A percentile compares a stretch with the other conserved stretches of the same genome.
Conservation (phyloP, 768 basidiomycete genomes). For the Lentinula raphanica region DNA sequence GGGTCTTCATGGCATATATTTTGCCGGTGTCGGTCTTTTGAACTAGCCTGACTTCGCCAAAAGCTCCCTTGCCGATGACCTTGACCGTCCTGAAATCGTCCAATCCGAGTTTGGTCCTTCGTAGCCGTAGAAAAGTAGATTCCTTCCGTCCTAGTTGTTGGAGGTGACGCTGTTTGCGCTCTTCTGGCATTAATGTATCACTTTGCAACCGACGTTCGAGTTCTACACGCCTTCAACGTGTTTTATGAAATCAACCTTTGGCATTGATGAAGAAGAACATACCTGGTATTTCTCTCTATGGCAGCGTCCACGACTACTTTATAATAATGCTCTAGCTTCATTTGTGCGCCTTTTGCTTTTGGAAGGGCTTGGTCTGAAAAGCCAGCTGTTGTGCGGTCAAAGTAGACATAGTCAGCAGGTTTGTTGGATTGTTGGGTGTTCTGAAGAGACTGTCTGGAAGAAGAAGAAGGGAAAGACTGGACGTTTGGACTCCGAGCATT, state of each 20-base stretch:
- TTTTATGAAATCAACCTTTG: not conserved
- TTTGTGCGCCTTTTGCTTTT: slow-evolving; percentile 84
- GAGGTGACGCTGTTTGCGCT: slow-evolving; percentile 81
- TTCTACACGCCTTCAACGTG: slow-evolving; percentile 66
- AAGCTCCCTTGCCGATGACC: slow-evolving; percentile 99
- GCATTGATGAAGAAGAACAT: not conserved
- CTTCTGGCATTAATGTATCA: slow-evolving; percentile 69
- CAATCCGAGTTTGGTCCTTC: slow-evolving; percentile 81
- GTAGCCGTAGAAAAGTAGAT: slow-evolving; percentile 78
- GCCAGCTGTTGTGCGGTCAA: slow-evolving; percentile 70
- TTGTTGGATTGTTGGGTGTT: slow-evolving; percentile 17
- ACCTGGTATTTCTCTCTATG: slow-evolving; percentile 91
- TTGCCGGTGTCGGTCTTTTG: slow-evolving; percentile 97
- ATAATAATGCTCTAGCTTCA: slow-evolving; percentile 96
- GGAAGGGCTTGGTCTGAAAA: slow-evolving; percentile 81
- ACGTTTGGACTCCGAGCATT: not conserved
- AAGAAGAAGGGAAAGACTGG: not conserved
- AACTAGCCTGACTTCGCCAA: slow-evolving; percentile 84
- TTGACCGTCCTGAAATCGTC: slow-evolving; percentile 96
- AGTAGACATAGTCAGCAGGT: slow-evolving; percentile 81
- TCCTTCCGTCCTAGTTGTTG: slow-evolving; percentile 83
- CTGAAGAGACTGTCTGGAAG: slow-evolving; percentile 11
- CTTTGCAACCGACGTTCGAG: slow-evolving; percentile 74
- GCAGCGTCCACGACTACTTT: slow-evolving; percentile 95
- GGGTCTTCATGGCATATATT: slow-evolving; percentile 98